Percentiles rank a stretch among this genome's conserved stretches.
These are phyloP conservation scores for Hymenoscyphus salicellus DNA, from an alignment of 2,329 filamentous ascomycete genomes.

Conservation along the genomic window DNA sequence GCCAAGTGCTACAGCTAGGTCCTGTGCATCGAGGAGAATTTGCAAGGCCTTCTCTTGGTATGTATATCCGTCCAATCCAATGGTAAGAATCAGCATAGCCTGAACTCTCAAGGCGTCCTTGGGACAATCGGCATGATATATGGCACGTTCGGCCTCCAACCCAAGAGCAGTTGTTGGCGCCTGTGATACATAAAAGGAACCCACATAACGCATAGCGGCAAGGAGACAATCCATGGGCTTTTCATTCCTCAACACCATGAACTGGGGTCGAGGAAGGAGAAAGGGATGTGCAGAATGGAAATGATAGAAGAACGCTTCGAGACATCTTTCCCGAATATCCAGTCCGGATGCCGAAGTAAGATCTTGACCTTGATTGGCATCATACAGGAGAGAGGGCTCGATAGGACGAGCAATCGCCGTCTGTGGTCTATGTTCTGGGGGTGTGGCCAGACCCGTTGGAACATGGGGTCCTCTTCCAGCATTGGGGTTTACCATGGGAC, in stretches of 20 bases:
- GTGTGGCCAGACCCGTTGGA: slow-evolving; percentile 29
- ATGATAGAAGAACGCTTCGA: slow-evolving; percentile 27
- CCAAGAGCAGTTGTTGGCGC: slow-evolving; percentile 14
- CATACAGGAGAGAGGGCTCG: slow-evolving; percentile 28
- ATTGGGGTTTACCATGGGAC: slow-evolving; percentile 28
- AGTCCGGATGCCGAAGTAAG: slow-evolving; percentile 20
- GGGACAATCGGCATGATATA: slow-evolving; percentile 15
- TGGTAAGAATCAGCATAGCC: slow-evolving; percentile 70
- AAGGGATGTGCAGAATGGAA: slow-evolving; percentile 25
- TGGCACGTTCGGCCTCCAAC: slow-evolving; percentile 20
- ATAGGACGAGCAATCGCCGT: slow-evolving; percentile 19
- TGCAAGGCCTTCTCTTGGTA: slow-evolving; percentile 66
- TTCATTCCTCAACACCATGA: slow-evolving; percentile 18
- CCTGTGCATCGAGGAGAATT: slow-evolving; percentile 64
- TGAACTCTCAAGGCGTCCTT: slow-evolving; percentile 61
- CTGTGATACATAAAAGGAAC: slow-evolving; percentile 18
- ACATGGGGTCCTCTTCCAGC: slow-evolving; percentile 23
- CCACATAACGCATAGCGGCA: slow-evolving; percentile 23
- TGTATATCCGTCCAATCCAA: slow-evolving; percentile 73
- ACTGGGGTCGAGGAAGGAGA: slow-evolving; percentile 21
- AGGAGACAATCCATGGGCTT: slow-evolving; percentile 16
- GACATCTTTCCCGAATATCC: slow-evolving; percentile 24
- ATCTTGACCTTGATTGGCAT: slow-evolving; percentile 1
- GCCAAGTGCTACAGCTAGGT: slow-evolving; percentile 70
- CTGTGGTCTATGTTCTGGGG: slow-evolving; percentile 29